Percentiles rank a stretch among this genome's conserved stretches.
Evolutionary conservation across 441 rosid genomes (phyloP).

Genomic region (Capsella rubella): DNA sequence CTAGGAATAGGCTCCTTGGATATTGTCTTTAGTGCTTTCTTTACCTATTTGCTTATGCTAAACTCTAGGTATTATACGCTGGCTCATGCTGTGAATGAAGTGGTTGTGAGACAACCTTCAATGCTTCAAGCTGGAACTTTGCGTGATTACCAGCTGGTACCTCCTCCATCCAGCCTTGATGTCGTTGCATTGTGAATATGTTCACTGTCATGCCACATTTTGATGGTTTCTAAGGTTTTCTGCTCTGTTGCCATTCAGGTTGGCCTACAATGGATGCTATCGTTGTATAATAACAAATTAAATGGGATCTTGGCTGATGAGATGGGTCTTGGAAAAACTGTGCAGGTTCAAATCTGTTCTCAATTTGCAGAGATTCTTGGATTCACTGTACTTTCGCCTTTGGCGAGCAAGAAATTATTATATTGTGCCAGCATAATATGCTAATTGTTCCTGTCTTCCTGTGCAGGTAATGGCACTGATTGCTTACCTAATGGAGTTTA

Average conservation of each 20-base stretch:
- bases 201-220: constrained; percentile 23
- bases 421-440: constrained; percentile 11
- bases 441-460: constrained; percentile 25
- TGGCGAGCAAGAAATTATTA: constrained; percentile 21
- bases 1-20: constrained; percentile 29
- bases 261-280: constrained; percentile 99
- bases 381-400: constrained; percentile 28
- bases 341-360: constrained; percentile 69
- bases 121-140: constrained; percentile 96
- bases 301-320: constrained; percentile 99
- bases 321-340: constrained; percentile 99
- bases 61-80: constrained; percentile 87
- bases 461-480: constrained; percentile 97
- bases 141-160: constrained; percentile 99
- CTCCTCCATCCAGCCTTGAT: constrained; percentile 46
- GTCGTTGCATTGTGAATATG: constrained; percentile 16
- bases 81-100: constrained; percentile 99
- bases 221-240: constrained; percentile 31
- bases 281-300: constrained; percentile 96
- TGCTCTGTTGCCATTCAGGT: constrained; percentile 59
- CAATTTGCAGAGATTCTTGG: constrained; percentile 29
- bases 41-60: constrained; percentile 20
- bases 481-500: constrained; percentile 99
- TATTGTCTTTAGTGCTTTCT: constrained; percentile 20
- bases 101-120: constrained; percentile 92